Base-by-base conservation (phyloP, 345 rosid species). In the Microcos paniculata region DNA sequence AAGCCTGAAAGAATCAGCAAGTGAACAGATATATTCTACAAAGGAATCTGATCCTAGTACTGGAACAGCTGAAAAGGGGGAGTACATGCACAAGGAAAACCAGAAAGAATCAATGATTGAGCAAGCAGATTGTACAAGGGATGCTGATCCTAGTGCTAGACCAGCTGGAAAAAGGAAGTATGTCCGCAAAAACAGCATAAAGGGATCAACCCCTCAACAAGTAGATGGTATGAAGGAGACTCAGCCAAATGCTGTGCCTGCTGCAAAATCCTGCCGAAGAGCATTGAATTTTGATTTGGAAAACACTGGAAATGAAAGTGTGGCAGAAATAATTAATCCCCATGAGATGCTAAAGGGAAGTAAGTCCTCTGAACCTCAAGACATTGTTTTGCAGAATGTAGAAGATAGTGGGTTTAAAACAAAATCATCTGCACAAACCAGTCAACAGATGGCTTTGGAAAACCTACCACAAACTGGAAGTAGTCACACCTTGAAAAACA, bases 251-350 rank as follows among this genome's bases (percentile, higher is more conserved):
- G 40, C 6, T 42, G 73, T 33, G 73, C 24, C 78, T 48, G 76
- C 78, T 56, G 71, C 13, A 66, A 84, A 80, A 66, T 85, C 91
- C 74, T 86, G 94, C 78, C 80, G 84, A 75, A 90, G 85, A 74
- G 83, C 73, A 73, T 80, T 94, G 82, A 78, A 78, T 72, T 92
- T 92, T 78, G 89, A 87, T 71, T 69, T 75, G 77, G 93, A 87
- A 83, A 84, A 80, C 30, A 30, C 58, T 62, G 73, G 75, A 46
- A 82, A 77, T 75, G 77, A 31, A 58, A 53, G 64, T 51, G 65
- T 38, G 31, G 70, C 31, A 18, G 68, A 65, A 69, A 70, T 43
- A 33, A 61, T 57, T 58, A 70, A 51, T 62, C 80, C 75, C 79
- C 83, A 72, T 66, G 81, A 80, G 61, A 81, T 55, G 82, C 70